Conservation (phyloP, 495 filamentous ascomycete species). For the Trichocladium antarcticum region DNA sequence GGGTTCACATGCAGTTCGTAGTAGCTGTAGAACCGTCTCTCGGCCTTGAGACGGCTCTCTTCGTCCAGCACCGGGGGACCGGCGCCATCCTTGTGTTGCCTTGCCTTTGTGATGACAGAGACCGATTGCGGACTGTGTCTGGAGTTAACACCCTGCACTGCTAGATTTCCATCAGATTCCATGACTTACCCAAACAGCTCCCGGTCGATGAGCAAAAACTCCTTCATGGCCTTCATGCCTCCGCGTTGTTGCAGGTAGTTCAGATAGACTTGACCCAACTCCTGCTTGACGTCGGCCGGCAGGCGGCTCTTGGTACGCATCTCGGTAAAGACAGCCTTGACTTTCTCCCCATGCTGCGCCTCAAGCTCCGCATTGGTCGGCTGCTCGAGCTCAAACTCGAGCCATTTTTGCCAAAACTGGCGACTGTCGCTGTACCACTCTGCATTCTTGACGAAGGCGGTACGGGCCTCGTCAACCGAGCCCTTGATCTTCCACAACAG, state of each 20-base stretch:
- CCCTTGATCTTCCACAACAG: constrained; percentile 89
- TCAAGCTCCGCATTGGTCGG: constrained; percentile 60
- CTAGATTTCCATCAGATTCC: neutral
- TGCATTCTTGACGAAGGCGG: constrained; percentile 71
- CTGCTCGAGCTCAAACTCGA: constrained; percentile 83
- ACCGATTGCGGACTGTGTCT: constrained; percentile 38
- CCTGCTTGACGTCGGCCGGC: constrained; percentile 53
- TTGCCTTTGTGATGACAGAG: constrained; percentile 30
- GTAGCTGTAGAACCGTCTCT: constrained; percentile 53
- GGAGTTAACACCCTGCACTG: constrained; percentile 8
- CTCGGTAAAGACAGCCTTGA: constrained; percentile 72
- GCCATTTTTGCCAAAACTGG: constrained; percentile 86
- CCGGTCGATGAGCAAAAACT: constrained; percentile 72
- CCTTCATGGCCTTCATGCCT: constrained; percentile 70
- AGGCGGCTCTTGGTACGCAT: constrained; percentile 67
- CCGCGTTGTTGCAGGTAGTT: constrained; percentile 76
- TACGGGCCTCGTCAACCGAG: constrained; percentile 69
- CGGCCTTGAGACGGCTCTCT: constrained; percentile 48
- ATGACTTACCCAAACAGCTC: constrained; percentile 69
- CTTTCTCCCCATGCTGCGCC: constrained; percentile 52
- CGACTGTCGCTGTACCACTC: constrained; percentile 77
- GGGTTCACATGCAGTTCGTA: constrained; percentile 51
- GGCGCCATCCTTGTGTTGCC: constrained; percentile 49
- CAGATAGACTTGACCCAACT: constrained; percentile 71
- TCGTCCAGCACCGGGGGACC: constrained; percentile 51